Evolutionary conservation across 192 early-diverging fungal species (phyloP), one percentile per base, ranked within the genome.

Genomic region (Entophlyctis helioformis): DNA sequence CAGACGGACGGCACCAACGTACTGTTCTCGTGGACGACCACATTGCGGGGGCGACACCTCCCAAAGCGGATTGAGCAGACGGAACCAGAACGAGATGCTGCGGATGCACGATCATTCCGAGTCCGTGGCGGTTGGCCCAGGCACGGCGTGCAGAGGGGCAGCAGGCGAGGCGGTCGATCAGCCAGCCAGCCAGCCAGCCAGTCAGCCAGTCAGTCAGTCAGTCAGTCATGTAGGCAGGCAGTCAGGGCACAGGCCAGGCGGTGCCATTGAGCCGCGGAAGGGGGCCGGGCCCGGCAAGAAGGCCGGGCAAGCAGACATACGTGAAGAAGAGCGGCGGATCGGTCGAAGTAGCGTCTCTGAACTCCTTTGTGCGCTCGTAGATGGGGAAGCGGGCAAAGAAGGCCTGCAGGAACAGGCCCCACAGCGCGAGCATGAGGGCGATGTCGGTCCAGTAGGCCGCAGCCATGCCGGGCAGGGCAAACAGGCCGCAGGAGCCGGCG

Each of bases 21-120:
- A 48, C 54, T 55, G 37, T 57, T 46, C 18, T 51, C 49, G 50
- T 57, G 47, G 21, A 57, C 39, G 22, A 57, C 47, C 23, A 53
- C 50, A 29, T 42, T 36, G 29, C 52, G 35, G 13, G 61, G 46
- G 28, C 27, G n/a, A n/a, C n/a, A n/a, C n/a, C n/a, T n/a, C 35
- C 52, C 53, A 63, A 44, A 63, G 51, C 15, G 61, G 61, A 33
- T 63, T 63, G 11, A 54, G 33, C 19, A 63, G 43, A 10, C 61
- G 44, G 48, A 63, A 63, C 52, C 51, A 63, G 41, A n/a, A n/a
- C n/a, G n/a, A n/a, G n/a, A n/a, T n/a, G n/a, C n/a, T n/a, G n/a
- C n/a, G n/a, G n/a, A n/a, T n/a, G n/a, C n/a, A n/a, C n/a, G n/a
- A n/a, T n/a, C n/a, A n/a, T n/a, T n/a, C n/a, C n/a, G n/a, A n/a